These are phyloP conservation scores for Teunomyces cretensis DNA, from an alignment of 805 yeast genomes.

Conservation along the genomic window DNA sequence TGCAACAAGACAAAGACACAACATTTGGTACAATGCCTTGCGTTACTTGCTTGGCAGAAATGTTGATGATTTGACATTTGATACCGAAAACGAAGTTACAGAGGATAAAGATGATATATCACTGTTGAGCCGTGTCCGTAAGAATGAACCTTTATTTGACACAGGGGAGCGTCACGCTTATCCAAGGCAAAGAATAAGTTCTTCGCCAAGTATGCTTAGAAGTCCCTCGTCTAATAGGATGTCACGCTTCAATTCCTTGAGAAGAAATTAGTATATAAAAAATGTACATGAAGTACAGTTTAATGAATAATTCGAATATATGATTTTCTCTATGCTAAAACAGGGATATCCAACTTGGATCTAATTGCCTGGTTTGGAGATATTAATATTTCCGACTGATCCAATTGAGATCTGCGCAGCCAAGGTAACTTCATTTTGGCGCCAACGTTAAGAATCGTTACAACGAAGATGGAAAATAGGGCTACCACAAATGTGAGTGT, in stretches of 20 bases:
- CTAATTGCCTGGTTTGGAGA: background rate
- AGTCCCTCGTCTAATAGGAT: slow-evolving; percentile 6
- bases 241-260: slow-evolving; percentile 10
- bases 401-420: background rate
- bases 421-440: background rate
- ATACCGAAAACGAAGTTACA: slow-evolving; percentile 26
- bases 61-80: slow-evolving; percentile 55
- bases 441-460: slow-evolving; percentile 6
- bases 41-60: slow-evolving; percentile 70
- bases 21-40: slow-evolving; percentile 85
- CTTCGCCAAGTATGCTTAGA: slow-evolving; percentile 10
- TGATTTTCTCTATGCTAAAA: background rate
- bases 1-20: slow-evolving; percentile 82
- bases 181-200: slow-evolving; percentile 14
- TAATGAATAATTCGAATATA: background rate
- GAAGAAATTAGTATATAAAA: slow-evolving; percentile 3
- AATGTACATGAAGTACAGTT: background rate
- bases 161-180: slow-evolving; percentile 15
- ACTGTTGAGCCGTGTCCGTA: slow-evolving; percentile 5
- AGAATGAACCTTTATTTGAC: slow-evolving; percentile 9
- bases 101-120: slow-evolving; percentile 15
- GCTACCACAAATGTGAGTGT: slow-evolving; percentile 35
- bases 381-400: background rate
- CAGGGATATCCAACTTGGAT: background rate
- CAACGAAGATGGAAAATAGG: slow-evolving; percentile 22